These are phyloP conservation scores for Solanum microdontum DNA, from an alignment of 257 asterid species.

Conservation along the genomic window DNA sequence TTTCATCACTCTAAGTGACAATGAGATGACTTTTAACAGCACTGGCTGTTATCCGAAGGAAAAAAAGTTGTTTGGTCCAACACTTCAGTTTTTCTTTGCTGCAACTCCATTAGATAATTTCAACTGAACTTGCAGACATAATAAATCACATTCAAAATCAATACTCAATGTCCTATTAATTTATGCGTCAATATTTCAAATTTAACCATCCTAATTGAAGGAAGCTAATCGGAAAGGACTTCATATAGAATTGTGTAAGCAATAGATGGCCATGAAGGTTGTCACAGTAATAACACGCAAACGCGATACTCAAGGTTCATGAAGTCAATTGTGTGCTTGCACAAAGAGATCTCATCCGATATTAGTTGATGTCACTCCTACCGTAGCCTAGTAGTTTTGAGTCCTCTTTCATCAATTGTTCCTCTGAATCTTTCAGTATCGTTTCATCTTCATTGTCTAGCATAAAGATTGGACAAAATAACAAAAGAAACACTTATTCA, in stretches of 20 bases:
- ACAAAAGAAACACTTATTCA: slow-evolving; percentile 31
- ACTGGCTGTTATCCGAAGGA: background rate
- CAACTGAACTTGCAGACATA: background rate
- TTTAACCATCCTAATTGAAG: slow-evolving; percentile 18
- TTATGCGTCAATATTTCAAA: background rate
- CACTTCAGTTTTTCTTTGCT: background rate
- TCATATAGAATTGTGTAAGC: slow-evolving; percentile 42
- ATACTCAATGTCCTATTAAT: background rate
- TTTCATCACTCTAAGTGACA: background rate
- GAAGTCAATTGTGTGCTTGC: too few species aligned
- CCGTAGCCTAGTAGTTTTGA: slow-evolving; percentile 48
- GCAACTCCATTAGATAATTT: background rate
- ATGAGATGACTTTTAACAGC: background rate
- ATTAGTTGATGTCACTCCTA: background rate
- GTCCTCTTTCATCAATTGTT: slow-evolving; percentile 36
- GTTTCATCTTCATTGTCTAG: slow-evolving; percentile 66
- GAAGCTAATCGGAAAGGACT: slow-evolving; percentile 48
- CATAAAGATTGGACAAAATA: slow-evolving; percentile 72
- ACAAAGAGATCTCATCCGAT: too few species aligned
- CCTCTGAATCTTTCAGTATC: slow-evolving; percentile 53
- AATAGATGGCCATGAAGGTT: slow-evolving; percentile 19
- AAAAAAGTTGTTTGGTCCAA: background rate
- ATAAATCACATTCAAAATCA: background rate
- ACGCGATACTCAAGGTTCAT: background rate
- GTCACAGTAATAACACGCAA: slow-evolving; percentile 55